Conservation (phyloP, 2,329 filamentous ascomycete genomes). For the Verticillium tricorpus region DNA sequence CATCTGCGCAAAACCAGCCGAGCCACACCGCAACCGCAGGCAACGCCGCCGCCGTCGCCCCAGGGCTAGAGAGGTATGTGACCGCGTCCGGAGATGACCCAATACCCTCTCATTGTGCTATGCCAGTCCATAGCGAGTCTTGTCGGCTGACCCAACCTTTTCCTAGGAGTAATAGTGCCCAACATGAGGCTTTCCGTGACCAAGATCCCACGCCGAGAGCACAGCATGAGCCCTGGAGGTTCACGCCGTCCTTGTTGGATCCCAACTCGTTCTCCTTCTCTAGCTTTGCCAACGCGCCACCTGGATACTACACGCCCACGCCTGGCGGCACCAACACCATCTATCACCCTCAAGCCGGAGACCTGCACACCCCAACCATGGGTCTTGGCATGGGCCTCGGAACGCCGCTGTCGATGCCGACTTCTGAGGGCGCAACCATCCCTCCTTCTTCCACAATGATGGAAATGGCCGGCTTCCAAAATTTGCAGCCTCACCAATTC, state of each 20-base stretch:
- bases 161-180: conserved; percentile 39
- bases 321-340: conserved; percentile 75
- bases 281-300: conserved; percentile 71
- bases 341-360: conserved; percentile 79
- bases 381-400: conserved; percentile 70
- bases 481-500: conserved; percentile 55
- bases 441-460: conserved; percentile 54
- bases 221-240: conserved; percentile 76
- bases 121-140: not conserved
- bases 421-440: conserved; percentile 57
- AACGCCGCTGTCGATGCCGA: conserved; percentile 76
- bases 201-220: conserved; percentile 79
- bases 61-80: conserved; percentile 1
- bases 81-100: not conserved
- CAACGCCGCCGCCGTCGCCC: conserved; percentile 13
- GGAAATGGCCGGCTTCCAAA: conserved; percentile 66
- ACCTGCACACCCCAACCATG: conserved; percentile 79
- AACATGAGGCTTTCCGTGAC: conserved; percentile 52
- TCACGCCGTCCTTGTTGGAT: conserved; percentile 86
- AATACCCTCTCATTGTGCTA: not conserved
- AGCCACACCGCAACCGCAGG: conserved; percentile 28
- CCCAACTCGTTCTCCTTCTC: conserved; percentile 78
- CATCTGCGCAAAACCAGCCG: conserved; percentile 36
- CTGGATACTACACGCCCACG: conserved; percentile 84
- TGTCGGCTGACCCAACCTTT: conserved; percentile 9